Evolutionary conservation across 164 flowering plant species (phyloP).

Genomic region (Piper betle): DNA sequence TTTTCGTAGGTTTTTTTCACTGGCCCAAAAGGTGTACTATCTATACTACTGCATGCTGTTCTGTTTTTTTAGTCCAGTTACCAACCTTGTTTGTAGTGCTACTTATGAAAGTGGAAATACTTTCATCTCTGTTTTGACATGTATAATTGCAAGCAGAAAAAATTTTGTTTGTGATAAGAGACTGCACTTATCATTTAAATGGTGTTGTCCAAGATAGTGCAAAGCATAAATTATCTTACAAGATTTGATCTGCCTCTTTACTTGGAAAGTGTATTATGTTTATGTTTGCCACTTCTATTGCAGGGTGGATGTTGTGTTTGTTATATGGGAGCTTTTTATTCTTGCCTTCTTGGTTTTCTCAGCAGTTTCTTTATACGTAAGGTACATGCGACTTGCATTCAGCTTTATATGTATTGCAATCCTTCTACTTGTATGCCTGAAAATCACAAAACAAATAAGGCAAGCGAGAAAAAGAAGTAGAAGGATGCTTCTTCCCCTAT

Average conservation of each 20-base stretch:
- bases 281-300: slow-evolving; percentile 10
- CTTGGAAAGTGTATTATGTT: too few species aligned
- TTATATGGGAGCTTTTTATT: slow-evolving; percentile 84
- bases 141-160: slow-evolving; percentile 3
- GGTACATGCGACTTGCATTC: slow-evolving; percentile 61
- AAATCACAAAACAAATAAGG: slow-evolving; percentile 70
- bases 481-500: slow-evolving; percentile 96
- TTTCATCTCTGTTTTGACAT: too few species aligned
- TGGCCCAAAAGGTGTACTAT: too few species aligned
- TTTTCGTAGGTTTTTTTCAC: too few species aligned
- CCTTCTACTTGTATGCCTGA: slow-evolving; percentile 76
- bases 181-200: background rate
- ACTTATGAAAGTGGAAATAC: too few species aligned
- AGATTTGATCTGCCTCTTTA: too few species aligned
- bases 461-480: slow-evolving; percentile 72
- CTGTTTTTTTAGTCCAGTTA: too few species aligned
- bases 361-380: slow-evolving; percentile 71
- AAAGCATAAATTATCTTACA: too few species aligned
- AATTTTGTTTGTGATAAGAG: slow-evolving; percentile 38
- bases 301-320: slow-evolving; percentile 92
- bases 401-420: slow-evolving; percentile 45
- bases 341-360: slow-evolving; percentile 79
- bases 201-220: background rate
- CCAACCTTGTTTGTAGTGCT: too few species aligned
- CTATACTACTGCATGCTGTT: too few species aligned